These are phyloP conservation scores for Cryptococcus hybrid DNA, from an alignment of 1,284 basidiomycete species.

Conservation along the genomic window DNA sequence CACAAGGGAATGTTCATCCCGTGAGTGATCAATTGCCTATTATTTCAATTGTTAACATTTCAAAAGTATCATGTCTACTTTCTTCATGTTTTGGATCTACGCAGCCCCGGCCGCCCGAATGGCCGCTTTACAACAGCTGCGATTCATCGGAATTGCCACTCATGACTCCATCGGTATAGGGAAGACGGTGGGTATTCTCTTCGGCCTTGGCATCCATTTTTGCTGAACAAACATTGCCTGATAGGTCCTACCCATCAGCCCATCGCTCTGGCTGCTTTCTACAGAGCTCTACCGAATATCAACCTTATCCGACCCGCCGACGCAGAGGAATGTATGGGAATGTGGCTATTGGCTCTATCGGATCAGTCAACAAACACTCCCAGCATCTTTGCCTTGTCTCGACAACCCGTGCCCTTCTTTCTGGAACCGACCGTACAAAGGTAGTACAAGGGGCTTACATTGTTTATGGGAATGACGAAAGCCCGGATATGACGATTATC, in stretches of 20 bases:
- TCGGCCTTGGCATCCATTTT: neutral
- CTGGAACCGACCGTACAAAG: no score
- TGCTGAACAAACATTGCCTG: no score
- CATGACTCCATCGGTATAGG: slow-evolving; percentile 44
- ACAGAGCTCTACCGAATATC: slow-evolving; percentile 38
- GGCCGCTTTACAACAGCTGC: slow-evolving; percentile 40
- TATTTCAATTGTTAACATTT: no score
- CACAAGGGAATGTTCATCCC: slow-evolving; percentile 38
- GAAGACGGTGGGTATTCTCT: slow-evolving; percentile 29
- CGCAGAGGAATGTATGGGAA: no score
- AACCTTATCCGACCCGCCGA: slow-evolving; percentile 22
- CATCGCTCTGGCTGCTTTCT: slow-evolving; percentile 38
- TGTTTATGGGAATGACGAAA: no score
- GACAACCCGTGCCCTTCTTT: no score
- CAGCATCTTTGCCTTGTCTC: no score
- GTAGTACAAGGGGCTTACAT: no score
- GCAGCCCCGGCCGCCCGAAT: slow-evolving; percentile 43
- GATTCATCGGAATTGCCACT: slow-evolving; percentile 44
- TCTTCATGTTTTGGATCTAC: slow-evolving; percentile 49
- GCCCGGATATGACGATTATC: no score
- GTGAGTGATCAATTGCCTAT: neutral
- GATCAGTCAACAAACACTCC: no score
- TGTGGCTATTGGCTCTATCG: no score
- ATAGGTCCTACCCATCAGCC: slow-evolving; percentile 20
- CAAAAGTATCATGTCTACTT: slow-evolving; percentile 64